Base-by-base conservation (phyloP, 805 yeast genomes). In the Hanseniaspora clermontiae region DNA sequence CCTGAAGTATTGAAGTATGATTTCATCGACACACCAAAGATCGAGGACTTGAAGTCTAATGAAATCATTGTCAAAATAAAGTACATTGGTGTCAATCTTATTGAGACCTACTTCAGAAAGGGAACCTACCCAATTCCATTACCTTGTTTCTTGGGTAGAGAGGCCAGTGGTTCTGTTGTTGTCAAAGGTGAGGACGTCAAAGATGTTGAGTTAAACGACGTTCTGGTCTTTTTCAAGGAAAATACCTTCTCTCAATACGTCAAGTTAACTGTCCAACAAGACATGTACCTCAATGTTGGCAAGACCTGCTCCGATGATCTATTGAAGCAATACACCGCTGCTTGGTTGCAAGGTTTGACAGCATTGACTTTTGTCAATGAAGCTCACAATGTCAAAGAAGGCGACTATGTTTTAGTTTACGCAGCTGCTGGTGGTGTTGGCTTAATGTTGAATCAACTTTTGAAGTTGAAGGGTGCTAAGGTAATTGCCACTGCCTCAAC, bases 391-490 rank as follows among this genome's bases (percentile, higher is more conserved):
- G 84, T 87, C 42, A 66, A 86, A 62, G 72, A 77, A 65, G 90
- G 81, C 54, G 96, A 91, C 58, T 76, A 70, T 61, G 77, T 85
- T 46, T 74, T 90, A 49, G 82, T 87, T 29, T 87, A 89, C 72
- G 97, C 97, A 4, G 96, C 96, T 8, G 96, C 97, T 2, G 97
- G 97, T 49, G 96, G 97, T 57, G 91, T 87, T 51, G 97, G 97
- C 5, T 75, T 79, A 52, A 61, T 87, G 17, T 71, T 88, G 54
- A 73, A 75, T 51, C 96, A 89, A 67, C 71, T 89, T 68, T 69
- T 84, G 51, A 68, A 74, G 34, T 64, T 69, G 27, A 74, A 72
- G 50, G 95, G 95, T 20, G 96, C 89, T 4, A 82, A 79, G 60
- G 89, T 82, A 47, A 88, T 90, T 69, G 96, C 95, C 2, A 74